These are phyloP conservation scores for Aphanocladium album DNA, from an alignment of 2,329 filamentous ascomycete genomes.

Conservation along the genomic window DNA sequence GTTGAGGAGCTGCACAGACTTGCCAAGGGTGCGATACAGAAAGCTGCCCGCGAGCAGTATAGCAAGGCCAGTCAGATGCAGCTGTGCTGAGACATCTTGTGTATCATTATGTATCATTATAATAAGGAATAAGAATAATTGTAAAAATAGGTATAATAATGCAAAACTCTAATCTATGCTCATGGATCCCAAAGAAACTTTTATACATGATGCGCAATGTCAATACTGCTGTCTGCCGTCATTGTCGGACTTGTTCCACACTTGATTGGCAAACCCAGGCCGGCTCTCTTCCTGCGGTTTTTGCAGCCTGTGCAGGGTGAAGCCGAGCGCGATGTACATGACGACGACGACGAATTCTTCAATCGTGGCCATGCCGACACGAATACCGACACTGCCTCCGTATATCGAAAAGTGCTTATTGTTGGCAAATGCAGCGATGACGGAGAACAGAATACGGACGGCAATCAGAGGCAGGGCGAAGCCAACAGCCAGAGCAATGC, in stretches of 20 bases:
- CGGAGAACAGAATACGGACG: constrained; percentile 43
- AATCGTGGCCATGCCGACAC: constrained; percentile 41
- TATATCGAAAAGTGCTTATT: constrained; percentile 38
- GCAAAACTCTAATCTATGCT: no score
- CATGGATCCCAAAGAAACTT: not conserved
- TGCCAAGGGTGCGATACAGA: constrained; percentile 35
- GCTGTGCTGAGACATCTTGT: no score
- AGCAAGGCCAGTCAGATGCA: not conserved
- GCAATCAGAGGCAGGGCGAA: constrained; percentile 44
- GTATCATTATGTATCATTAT: no score
- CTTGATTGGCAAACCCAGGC: not conserved
- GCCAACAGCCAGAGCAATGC: constrained; percentile 27
- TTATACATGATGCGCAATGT: not conserved
- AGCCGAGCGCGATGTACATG: constrained; percentile 35
- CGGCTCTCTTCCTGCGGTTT: not conserved
- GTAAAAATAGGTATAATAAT: no score
- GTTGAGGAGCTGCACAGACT: constrained; percentile 39
- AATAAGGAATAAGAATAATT: no score
- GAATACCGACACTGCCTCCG: constrained; percentile 33
- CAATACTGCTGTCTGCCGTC: not conserved
- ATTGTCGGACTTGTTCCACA: not conserved
- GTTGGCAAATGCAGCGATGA: constrained; percentile 36
- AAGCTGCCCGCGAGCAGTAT: not conserved
- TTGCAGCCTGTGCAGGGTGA: constrained; percentile 16
- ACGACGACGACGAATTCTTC: constrained; percentile 45